These are phyloP conservation scores for Beauveria scarabaeidicola DNA, from an alignment of 2,329 filamentous ascomycete genomes.

Conservation along the genomic window DNA sequence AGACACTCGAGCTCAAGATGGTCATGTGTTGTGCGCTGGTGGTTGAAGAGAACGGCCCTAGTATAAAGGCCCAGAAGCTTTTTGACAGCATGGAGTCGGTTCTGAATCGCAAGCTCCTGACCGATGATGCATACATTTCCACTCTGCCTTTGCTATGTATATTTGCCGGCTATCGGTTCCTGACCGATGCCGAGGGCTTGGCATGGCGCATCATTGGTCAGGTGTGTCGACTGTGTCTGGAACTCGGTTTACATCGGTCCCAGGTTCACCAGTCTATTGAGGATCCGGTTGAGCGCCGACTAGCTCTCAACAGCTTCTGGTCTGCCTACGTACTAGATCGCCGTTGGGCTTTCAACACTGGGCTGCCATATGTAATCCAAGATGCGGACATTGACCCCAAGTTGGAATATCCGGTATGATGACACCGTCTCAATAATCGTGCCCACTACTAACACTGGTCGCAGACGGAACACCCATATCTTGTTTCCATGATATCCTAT, in stretches of 20 bases:
- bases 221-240: conserved; percentile 68
- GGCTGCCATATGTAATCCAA: conserved; percentile 75
- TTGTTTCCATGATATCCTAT: conserved; percentile 78
- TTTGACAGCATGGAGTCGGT: conserved; percentile 68
- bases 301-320: conserved; percentile 73
- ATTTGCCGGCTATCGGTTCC: conserved; percentile 64
- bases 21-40: conserved; percentile 71
- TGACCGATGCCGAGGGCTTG: conserved; percentile 75
- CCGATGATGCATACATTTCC: conserved; percentile 38
- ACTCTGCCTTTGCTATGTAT: conserved; percentile 44
- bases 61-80: conserved; percentile 61
- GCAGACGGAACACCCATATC: conserved; percentile 53
- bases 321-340: conserved; percentile 77
- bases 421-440: neutral
- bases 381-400: conserved; percentile 78
- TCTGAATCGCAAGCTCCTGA: conserved; percentile 57
- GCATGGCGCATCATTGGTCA: conserved; percentile 84
- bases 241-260: conserved; percentile 73
- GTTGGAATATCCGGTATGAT: conserved; percentile 64
- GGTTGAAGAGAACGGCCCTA: conserved; percentile 71
- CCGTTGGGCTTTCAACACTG: conserved; percentile 83
- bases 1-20: conserved; percentile 68
- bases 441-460: conserved; percentile 19
- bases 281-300: conserved; percentile 58
- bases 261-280: conserved; percentile 63